Evolutionary conservation across 352 stramenopile genomes (phyloP).

Genomic region (Saprolegnia diclina): DNA sequence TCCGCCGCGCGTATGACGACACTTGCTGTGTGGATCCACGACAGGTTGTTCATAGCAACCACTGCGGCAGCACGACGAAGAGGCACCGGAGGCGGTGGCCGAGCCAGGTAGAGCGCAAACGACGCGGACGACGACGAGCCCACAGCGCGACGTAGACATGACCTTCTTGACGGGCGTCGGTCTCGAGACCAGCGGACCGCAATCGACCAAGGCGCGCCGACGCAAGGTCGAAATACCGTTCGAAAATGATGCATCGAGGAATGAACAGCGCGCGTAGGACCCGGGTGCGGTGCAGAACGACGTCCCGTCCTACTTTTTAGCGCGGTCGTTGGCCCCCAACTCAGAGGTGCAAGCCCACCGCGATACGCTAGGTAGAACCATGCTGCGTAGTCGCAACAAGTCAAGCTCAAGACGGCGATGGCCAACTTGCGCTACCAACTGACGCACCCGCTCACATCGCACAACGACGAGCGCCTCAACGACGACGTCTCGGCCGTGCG

Average conservation of each 20-base stretch:
- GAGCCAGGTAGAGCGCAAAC: background rate
- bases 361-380: background rate
- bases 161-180: slow-evolving; percentile 71
- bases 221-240: background rate
- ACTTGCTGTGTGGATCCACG: background rate
- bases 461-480: slow-evolving; percentile 61
- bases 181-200: slow-evolving; percentile 40
- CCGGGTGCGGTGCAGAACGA: slow-evolving; percentile 7
- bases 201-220: background rate
- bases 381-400: slow-evolving; percentile 7
- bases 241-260: too few relatives aligned
- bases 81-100: background rate
- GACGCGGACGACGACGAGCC: background rate
- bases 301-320: slow-evolving; percentile 25
- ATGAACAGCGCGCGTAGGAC: too few relatives aligned
- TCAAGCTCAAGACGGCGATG: slow-evolving; percentile 28
- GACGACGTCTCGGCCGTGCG: slow-evolving; percentile 20
- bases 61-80: background rate
- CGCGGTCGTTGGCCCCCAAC: slow-evolving; percentile 20
- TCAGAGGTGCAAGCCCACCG: background rate
- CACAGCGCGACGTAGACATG: slow-evolving; percentile 35
- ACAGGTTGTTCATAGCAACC: background rate
- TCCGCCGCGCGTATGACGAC: slow-evolving; percentile 1
- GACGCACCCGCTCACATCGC: slow-evolving; percentile 67
- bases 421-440: slow-evolving; percentile 40